Evolutionary conservation across 176 grass and related monocot species (phyloP), one percentile per base, ranked within the genome.

Genomic region (Aegilops longissima): DNA sequence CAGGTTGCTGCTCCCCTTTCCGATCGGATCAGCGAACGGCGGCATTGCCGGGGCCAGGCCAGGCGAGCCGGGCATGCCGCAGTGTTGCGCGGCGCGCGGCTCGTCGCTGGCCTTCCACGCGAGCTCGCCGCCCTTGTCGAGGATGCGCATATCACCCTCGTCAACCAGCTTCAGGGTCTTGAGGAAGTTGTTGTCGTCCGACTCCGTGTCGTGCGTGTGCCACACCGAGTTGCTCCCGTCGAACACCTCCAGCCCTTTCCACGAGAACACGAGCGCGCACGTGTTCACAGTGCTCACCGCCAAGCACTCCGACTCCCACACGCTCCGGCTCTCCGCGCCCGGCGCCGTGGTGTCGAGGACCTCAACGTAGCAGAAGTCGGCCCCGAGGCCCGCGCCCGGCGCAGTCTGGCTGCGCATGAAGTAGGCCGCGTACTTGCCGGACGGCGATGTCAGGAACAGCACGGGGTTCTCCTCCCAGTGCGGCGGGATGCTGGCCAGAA

Each of bases 231-330:
- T 94, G 92, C 84, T 94, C 1, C 93, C 96, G 78, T 98, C 96
- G 84, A 95, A 94, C 70, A 98, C 94, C 92, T 95, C 90, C 64
- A 98, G 76, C 23, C 96, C 96, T 4, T 92, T 82, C 86, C 77
- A 88, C 64, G 93, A 90, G 90, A 98, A 95, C 9, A 95, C 79
- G 45, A 98, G 88, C 23, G 90, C 29, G 86, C 93, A 94, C 70
- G 92, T 84, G 92, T 98, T 98, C 6, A 84, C 84, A 6, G 77
- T 94, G 90, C 92, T 95, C 64, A 90, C 88, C 0, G 93, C 77
- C n/a, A 91, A 23, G 87, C 96, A 98, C 80, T 92, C 80, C 16
- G 96, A 98, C 84, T 98, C 96, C 96, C 96, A 98, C 93, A 98
- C 93, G 86, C 93, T 98, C 16, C 47, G 82, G 3, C 78, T 84